Evolutionary conservation across 1,284 basidiomycete species (phyloP).

Genomic region (Porphyrellus sp.): DNA sequence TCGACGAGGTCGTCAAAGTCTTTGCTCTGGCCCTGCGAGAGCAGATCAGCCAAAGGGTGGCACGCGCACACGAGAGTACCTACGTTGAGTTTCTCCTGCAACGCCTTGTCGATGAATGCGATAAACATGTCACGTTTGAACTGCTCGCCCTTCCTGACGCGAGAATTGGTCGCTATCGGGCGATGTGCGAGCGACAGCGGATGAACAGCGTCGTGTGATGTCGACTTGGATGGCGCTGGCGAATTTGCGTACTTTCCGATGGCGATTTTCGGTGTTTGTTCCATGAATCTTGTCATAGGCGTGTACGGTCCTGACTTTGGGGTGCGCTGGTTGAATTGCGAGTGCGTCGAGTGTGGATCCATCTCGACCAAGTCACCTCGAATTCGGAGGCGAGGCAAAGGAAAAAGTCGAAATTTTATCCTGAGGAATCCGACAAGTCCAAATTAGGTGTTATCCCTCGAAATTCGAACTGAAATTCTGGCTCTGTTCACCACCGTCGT

Average conservation of each 20-base stretch:
- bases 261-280: constrained; percentile 41
- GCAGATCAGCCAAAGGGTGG: constrained; percentile 12
- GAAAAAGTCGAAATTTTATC: not conserved
- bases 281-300: constrained; percentile 45
- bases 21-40: constrained; percentile 56
- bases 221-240: constrained; percentile 34
- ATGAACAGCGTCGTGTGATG: constrained; percentile 25
- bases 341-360: constrained; percentile 72
- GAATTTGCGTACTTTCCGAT: constrained; percentile 45
- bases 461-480: constrained; percentile 5
- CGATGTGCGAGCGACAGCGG: constrained; percentile 43
- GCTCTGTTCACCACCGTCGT: constrained; percentile 1
- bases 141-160: constrained; percentile 72
- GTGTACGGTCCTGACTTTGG: constrained; percentile 61
- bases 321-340: constrained; percentile 67
- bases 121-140: constrained; percentile 82
- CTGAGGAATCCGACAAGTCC: constrained; percentile 1
- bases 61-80: constrained; percentile 27
- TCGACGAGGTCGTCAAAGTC: constrained; percentile 69
- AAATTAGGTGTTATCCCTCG: constrained; percentile 16
- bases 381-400: not conserved
- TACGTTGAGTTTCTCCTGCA: constrained; percentile 72
- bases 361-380: constrained; percentile 36
- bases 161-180: constrained; percentile 72
- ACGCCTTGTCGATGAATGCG: constrained; percentile 78